These are phyloP conservation scores for Neurospora tetrasperma DNA, from an alignment of 495 filamentous ascomycete species.

Conservation along the genomic window DNA sequence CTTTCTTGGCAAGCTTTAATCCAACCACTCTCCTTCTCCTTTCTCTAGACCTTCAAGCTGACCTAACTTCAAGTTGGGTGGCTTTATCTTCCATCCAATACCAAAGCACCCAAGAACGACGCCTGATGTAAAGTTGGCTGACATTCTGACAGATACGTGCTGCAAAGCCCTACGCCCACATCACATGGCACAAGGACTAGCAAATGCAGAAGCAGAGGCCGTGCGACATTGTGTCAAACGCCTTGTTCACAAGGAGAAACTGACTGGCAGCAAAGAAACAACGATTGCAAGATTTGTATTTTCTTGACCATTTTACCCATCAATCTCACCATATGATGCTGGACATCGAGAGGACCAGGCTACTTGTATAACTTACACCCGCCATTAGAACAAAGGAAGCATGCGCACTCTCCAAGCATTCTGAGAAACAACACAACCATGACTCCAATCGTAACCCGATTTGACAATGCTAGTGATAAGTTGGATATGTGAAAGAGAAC, in stretches of 20 bases:
- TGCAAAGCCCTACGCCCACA: neutral
- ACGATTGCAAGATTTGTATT: neutral
- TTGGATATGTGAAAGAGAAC: neutral
- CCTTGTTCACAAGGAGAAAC: neutral
- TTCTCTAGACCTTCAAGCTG: neutral
- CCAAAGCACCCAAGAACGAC: neutral
- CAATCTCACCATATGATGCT: neutral
- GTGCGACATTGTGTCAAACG: neutral
- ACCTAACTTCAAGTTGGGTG: neutral
- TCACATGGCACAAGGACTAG: neutral
- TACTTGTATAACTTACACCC: neutral
- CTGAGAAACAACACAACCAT: neutral
- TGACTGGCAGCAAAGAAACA: neutral
- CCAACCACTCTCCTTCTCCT: neutral
- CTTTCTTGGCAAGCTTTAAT: neutral
- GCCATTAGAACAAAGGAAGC: neutral
- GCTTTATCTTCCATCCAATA: neutral
- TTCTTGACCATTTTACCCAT: neutral
- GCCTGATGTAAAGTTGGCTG: neutral
- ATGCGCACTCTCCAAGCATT: neutral
- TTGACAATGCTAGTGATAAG: neutral
- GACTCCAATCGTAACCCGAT: neutral
- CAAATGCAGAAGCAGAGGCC: neutral
- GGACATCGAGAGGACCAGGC: neutral
- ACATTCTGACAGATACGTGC: neutral